These are phyloP conservation scores for Endothia cerciana DNA, from an alignment of 2,329 filamentous ascomycete species.

Conservation along the genomic window DNA sequence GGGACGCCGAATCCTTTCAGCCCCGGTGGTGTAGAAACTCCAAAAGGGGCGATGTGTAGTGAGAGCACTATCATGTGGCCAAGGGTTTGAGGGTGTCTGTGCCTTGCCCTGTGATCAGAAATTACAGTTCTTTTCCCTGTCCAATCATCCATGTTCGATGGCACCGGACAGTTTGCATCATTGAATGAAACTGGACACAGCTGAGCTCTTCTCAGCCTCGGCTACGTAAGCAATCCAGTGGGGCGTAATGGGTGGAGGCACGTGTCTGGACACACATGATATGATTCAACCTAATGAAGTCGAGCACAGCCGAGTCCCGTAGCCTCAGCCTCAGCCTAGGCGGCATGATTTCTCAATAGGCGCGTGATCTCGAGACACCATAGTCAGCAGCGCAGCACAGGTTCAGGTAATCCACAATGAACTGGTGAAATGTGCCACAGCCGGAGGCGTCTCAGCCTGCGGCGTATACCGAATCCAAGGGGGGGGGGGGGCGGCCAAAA, in stretches of 20 bases:
- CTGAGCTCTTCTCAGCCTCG: not conserved
- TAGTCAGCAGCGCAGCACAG: not conserved
- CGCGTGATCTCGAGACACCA: not conserved
- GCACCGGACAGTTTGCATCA: not conserved
- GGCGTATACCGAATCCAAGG: no score
- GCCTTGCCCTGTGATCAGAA: not conserved
- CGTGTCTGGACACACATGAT: not conserved
- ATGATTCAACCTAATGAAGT: not conserved
- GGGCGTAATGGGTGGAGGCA: not conserved
- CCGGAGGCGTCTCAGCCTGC: no score
- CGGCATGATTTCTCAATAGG: not conserved
- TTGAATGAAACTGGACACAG: not conserved
- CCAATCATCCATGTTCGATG: not conserved
- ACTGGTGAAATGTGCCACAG: no score
- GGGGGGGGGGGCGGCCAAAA: not conserved
- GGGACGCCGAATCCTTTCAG: not conserved
- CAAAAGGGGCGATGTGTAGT: not conserved
- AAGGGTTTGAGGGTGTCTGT: not conserved
- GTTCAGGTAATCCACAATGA: not conserved
- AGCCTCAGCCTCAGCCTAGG: not conserved
- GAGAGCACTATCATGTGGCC: not conserved
- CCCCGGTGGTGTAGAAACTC: conserved; percentile 1
- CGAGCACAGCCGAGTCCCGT: not conserved
- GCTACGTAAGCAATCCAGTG: not conserved
- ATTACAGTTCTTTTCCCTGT: not conserved